phyloP scores from a whole-genome alignment of 371 early-diverging fungal species.

The Mortierella sp. region DNA sequence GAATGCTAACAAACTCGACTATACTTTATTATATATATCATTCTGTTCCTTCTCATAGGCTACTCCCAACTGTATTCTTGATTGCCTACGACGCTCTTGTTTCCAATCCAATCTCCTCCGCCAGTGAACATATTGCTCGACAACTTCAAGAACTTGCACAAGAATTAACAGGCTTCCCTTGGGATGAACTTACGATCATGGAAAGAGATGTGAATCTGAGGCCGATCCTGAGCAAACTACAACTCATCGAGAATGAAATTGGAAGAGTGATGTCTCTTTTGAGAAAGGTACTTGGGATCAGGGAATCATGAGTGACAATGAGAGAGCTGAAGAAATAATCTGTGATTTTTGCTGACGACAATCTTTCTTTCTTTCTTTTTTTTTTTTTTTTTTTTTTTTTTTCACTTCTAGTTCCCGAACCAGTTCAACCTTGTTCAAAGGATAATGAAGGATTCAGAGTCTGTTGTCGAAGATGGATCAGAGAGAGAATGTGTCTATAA shows the following conservation, averaged over 20 bases:
- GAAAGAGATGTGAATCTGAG: conserved; percentile 51
- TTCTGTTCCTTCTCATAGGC: conserved; percentile 43
- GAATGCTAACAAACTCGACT: too few species aligned
- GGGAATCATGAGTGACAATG: background rate
- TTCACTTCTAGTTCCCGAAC: conserved; percentile 64
- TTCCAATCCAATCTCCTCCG: conserved; percentile 67
- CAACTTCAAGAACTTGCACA: conserved; percentile 58
- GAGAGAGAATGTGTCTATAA: conserved; percentile 72
- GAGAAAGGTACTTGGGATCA: conserved; percentile 59
- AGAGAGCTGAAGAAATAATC: too few species aligned
- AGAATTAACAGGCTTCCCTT: conserved; percentile 57
- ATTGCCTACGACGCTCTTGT: conserved; percentile 80
- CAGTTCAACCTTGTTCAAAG: conserved; percentile 72
- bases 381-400: conserved; percentile 18
- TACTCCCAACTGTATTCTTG: conserved; percentile 78
- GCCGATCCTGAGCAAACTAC: conserved; percentile 58
- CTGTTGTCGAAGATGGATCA: conserved; percentile 62
- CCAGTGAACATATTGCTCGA: conserved; percentile 56
- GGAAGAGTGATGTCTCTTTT: conserved; percentile 69
- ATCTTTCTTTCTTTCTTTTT: conserved; percentile 5
- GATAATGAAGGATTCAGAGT: conserved; percentile 57
- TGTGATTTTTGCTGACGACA: too few species aligned
- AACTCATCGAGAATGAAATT: conserved; percentile 65
- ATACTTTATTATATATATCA: background rate
- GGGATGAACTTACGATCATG: conserved; percentile 54